Percentiles rank a stretch among this genome's conserved stretches.
Conservation (phyloP, 129 eudicot genomes). For the Erigeron canadensis region DNA sequence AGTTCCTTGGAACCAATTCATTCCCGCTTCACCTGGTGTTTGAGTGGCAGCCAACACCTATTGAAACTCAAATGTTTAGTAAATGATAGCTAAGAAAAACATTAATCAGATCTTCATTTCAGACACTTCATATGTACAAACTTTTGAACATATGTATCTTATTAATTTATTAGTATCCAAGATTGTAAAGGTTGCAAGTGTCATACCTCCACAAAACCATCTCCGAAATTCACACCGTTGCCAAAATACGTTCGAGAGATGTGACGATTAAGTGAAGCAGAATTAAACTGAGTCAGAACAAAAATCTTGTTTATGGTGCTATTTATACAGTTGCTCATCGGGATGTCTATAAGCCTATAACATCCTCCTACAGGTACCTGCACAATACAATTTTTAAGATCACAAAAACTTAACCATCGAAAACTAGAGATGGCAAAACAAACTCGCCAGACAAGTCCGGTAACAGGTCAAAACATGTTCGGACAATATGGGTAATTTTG, state of each 20-base stretch:
- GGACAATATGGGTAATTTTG: neutral
- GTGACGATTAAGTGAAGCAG: conserved; percentile 96
- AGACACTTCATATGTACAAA: neutral
- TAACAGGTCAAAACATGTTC: no score
- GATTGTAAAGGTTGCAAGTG: neutral
- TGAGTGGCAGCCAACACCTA: conserved; percentile 98
- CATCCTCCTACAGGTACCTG: conserved; percentile 99
- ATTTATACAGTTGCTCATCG: conserved; percentile 97
- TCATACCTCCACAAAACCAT: conserved; percentile 93
- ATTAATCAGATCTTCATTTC: neutral
- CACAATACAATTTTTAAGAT: conserved; percentile 14
- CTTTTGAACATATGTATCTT: neutral
- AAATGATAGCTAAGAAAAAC: neutral
- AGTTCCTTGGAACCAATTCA: conserved; percentile 97
- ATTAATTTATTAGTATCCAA: neutral
- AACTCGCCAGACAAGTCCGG: neutral
- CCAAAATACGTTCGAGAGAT: conserved; percentile 87
- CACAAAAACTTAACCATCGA: neutral
- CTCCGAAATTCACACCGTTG: conserved; percentile 85
- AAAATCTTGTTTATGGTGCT: conserved; percentile 87
- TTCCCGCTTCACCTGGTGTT: conserved; percentile 84
- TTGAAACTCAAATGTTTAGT: neutral
- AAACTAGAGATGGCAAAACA: neutral
- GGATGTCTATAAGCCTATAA: conserved; percentile 93
- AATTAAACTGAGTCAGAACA: conserved; percentile 90